Evolutionary conservation across 306 rosid genomes (phyloP), one percentile per base, ranked within the genome.

Genomic region (Lathyrus tuberosus): DNA sequence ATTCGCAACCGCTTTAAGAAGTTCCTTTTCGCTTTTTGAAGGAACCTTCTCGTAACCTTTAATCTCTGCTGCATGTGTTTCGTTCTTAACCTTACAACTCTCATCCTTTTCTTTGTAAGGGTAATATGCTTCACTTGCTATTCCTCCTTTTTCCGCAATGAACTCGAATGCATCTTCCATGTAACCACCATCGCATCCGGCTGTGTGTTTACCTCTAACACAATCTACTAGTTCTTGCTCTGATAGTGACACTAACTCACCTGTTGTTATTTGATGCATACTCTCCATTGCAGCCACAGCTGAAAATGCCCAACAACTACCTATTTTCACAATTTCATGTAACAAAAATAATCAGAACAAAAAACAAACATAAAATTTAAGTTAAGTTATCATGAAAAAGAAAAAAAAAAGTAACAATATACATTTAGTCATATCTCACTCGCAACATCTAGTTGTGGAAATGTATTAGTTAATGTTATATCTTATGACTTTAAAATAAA

Each of bases 301-400:
- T 66, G 73, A 13, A 66, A 75, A 75, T 33, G 79, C 73, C 79
- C 79, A 75, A 31, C 73, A 75, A 35, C 78, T 74, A 28, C 24
- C 78, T 74, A 52, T 53, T 65, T 65, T 30, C 5, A 33, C 64
- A 51, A 13, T 40, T 13, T 58, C 12, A 28, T 30, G 15, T 3
- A n/a, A 58, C 2, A 4, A 13, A 30, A 6, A 58, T 0, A 58
- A 17, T 9, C 14, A 10, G 5, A 44, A 13, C 15, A 18, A 51
- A 18, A 3, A 51, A 51, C 10, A 52, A 52, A 8, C 1, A 22
- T 20, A 33, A 54, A 56, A 24, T 14, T 22, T 24, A 22, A 43
- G 24, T 14, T 13, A 43, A 43, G 22, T 14, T 4, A 20, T 7
- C 33, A 2, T 10, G 24, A 22, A 1, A 1, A 1, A 22, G 22